phyloP scores from a whole-genome alignment of 148 eudicot genomes.

The Drosera capensis region DNA sequence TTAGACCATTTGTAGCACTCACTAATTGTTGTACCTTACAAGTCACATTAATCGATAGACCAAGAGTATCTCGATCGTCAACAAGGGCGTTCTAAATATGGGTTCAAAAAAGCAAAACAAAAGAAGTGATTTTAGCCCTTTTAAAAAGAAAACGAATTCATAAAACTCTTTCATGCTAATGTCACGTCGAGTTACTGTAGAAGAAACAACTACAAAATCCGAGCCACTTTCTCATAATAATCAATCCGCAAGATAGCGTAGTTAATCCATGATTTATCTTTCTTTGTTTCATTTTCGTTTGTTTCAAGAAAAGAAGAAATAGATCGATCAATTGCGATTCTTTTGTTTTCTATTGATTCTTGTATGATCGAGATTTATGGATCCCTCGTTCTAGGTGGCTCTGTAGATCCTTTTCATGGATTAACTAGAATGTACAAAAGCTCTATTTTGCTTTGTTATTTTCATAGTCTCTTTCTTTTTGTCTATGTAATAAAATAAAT shows the following conservation, averaged over 20 bases:
- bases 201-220: conserved; percentile 3
- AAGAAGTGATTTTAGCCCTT: conserved; percentile 5
- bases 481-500: too few relatives aligned
- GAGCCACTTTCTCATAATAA: conserved; percentile 7
- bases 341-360: neutral
- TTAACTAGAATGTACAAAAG: neutral
- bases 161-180: conserved; percentile 5
- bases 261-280: neutral
- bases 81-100: conserved; percentile 6
- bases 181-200: conserved; percentile 1
- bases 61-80: conserved; percentile 5
- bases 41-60: conserved; percentile 2
- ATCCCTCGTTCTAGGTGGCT: neutral
- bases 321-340: neutral
- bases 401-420: neutral
- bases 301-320: neutral
- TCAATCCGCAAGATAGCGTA: neutral
- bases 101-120: conserved; percentile 5
- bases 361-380: neutral
- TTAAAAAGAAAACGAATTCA: conserved; percentile 4
- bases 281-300: neutral
- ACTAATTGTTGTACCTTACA: neutral
- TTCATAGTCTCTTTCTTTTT: too few relatives aligned
- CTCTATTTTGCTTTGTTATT: neutral
- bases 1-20: neutral